Percentiles rank a stretch among this genome's conserved stretches.
Evolutionary conservation across 176 grass and related monocot genomes (phyloP).

Genomic region (Chloris gayana): DNA sequence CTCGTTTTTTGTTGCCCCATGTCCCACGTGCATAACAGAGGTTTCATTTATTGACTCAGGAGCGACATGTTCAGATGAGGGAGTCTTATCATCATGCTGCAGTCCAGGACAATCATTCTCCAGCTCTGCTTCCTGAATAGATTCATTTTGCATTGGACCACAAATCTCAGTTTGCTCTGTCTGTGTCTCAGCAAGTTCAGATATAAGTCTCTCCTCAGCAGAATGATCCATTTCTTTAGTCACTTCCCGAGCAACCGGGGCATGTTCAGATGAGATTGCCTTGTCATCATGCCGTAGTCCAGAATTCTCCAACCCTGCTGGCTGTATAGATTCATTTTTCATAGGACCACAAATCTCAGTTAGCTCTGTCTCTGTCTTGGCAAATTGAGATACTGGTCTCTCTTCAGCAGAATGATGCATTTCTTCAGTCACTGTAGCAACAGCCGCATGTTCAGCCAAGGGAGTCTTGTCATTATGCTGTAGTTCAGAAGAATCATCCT

Average conservation of each 20-base stretch:
- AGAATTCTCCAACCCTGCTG: too few species aligned
- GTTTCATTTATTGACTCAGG: slow-evolving; percentile 24
- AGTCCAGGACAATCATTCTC: neutral
- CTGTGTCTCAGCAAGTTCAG: neutral
- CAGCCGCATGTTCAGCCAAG: slow-evolving; percentile 11
- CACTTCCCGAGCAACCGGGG: neutral
- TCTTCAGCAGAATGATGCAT: neutral
- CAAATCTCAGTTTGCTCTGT: neutral
- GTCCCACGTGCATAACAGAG: slow-evolving; percentile 27
- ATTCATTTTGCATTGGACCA: slow-evolving; percentile 15
- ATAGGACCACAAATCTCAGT: neutral
- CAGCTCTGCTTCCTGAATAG: neutral
- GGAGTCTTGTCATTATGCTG: neutral
- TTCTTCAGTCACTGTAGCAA: neutral
- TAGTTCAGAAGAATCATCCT: neutral
- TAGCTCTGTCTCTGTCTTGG: neutral
- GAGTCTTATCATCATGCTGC: neutral
- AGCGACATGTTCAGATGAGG: neutral
- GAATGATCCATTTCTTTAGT: slow-evolving; percentile 7
- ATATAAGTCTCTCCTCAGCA: neutral
- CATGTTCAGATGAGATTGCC: too few species aligned
- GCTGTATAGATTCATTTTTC: too few species aligned
- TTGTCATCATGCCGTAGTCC: too few species aligned
- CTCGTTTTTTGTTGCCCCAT: neutral
- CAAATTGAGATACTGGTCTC: neutral